Conservation (phyloP, 495 filamentous ascomycete species). For the Neurospora terricola region DNA sequence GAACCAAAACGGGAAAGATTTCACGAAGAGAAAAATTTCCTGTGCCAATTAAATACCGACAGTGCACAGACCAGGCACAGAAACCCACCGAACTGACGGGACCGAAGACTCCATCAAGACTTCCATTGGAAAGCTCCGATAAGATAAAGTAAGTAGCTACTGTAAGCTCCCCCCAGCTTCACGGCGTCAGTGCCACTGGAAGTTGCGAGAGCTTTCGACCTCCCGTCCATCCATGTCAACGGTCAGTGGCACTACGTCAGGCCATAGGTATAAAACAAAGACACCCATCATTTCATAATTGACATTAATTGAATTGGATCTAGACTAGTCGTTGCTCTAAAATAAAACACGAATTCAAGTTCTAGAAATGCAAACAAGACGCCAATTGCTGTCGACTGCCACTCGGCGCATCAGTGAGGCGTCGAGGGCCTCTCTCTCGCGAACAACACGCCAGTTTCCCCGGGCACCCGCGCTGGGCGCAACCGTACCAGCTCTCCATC, state of each 20-base stretch:
- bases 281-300: neutral
- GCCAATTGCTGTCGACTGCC: slow-evolving; percentile 22
- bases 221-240: slow-evolving; percentile 1
- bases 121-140: slow-evolving; percentile 6
- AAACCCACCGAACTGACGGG: neutral
- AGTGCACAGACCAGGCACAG: slow-evolving; percentile 6
- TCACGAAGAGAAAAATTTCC: slow-evolving; percentile 9
- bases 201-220: slow-evolving; percentile 23
- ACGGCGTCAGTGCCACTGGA: slow-evolving; percentile 5
- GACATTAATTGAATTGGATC: neutral
- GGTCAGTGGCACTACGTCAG: neutral
- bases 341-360: neutral
- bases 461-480: slow-evolving; percentile 10
- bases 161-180: neutral
- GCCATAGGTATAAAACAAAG: neutral
- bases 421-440: slow-evolving; percentile 20
- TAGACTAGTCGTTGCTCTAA: neutral
- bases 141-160: slow-evolving; percentile 17
- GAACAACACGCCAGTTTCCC: slow-evolving; percentile 14
- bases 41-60: slow-evolving; percentile 16
- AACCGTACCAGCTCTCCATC: neutral
- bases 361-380: slow-evolving; percentile 29
- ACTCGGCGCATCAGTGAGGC: slow-evolving; percentile 25
- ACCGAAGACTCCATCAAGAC: neutral
- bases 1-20: slow-evolving; percentile 6